Evolutionary conservation across 2,329 filamentous ascomycete species (phyloP), one percentile per base, ranked within the genome.

Genomic region (Arachnopeziza araneosa): DNA sequence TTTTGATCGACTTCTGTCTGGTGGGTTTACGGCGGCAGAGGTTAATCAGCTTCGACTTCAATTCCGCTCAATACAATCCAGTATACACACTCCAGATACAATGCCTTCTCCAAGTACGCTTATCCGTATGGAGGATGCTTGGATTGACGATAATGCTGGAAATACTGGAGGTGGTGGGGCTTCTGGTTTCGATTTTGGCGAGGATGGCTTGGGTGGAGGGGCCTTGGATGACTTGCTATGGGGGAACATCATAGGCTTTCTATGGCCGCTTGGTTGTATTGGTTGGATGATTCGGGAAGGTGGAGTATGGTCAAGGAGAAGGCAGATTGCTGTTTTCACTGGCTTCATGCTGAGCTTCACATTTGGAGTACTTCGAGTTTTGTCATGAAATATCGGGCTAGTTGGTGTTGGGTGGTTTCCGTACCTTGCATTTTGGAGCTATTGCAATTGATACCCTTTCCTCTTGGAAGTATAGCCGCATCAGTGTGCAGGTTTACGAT

Each of bases 201-300:
- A 75, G 57, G 72, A 74, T 63, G 70, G 70, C 60, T 69, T 63
- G 64, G 68, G 72, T 52, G 64, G 73, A 62, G 68, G 73, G 63
- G 70, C 89, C 12, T 77, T 96, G 52, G 93, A 98, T 70, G 88
- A 96, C 69, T 84, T 97, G 78, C 80, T 98, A 60, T 90, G 88
- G 76, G 95, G 93, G 4, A 91, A 95, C 74, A 78, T 96, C 61
- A 90, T 95, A 69, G 95, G 95, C 0, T 99, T 98, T 78, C 89
- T 99, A 73, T 98, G 93, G 85, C 95, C 95, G 3, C 75, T 98
- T 10, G 93, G 91, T 0, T 92, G 90, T 69, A 78, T 93, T 59
- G 86, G 88, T 56, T 97, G 93, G 91, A 78, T 96, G 55, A 82
- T 93, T 65, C 81, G 93, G 61, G 91, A 96, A 74, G 90, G 95